A percentile compares a stretch with the other conserved stretches of the same genome.
phyloP scores from a whole-genome alignment of 129 eudicot species.

The Gnaphalium uliginosum region DNA sequence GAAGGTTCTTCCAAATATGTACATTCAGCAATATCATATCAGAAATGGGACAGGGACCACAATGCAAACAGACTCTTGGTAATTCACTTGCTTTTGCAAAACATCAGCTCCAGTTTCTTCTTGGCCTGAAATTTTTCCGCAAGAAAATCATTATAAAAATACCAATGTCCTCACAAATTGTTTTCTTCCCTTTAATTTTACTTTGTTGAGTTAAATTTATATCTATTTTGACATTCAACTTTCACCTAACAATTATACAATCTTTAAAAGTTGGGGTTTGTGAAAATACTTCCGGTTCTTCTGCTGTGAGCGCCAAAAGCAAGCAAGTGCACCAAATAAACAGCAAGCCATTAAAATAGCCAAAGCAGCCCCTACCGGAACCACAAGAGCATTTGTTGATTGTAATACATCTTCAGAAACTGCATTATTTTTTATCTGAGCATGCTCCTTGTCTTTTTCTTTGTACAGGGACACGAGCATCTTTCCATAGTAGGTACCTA shows the following conservation, averaged over 20 bases:
- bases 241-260: conserved; percentile 40
- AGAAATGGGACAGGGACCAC: conserved; percentile 34
- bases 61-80: conserved; percentile 18
- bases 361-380: conserved; percentile 82
- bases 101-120: conserved; percentile 80
- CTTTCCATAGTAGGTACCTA: conserved; percentile 70
- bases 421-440: conserved; percentile 17
- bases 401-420: conserved; percentile 45
- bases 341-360: conserved; percentile 91
- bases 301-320: conserved; percentile 82
- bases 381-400: conserved; percentile 64
- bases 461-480: conserved; percentile 44
- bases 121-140: conserved; percentile 69
- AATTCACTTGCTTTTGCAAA: conserved; percentile 30
- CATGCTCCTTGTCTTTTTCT: conserved; percentile 47
- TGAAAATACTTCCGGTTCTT: conserved; percentile 83
- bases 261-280: conserved; percentile 74
- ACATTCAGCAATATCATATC: conserved; percentile 32
- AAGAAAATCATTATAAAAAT: conserved; percentile 37
- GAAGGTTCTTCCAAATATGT: conserved; percentile 30
- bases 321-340: conserved; percentile 90
- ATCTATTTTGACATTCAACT: conserved; percentile 12
- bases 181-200: conserved; percentile 25
- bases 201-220: conserved; percentile 11
- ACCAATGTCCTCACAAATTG: conserved; percentile 30